These are phyloP conservation scores for Pyrus bretschneideri DNA, from an alignment of 306 rosid species.

Conservation along the genomic window DNA sequence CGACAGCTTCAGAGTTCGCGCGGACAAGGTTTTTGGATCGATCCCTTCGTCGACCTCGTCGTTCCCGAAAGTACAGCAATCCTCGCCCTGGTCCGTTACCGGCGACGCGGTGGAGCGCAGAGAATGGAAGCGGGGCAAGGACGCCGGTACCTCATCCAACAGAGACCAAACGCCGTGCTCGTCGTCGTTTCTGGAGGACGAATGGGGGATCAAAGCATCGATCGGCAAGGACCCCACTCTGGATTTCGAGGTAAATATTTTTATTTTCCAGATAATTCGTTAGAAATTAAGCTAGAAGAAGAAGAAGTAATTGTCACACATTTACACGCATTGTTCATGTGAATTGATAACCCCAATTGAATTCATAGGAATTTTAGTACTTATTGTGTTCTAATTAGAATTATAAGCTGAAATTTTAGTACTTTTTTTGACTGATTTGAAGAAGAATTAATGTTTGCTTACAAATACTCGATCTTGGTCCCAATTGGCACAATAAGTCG, in stretches of 20 bases:
- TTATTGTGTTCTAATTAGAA: background rate
- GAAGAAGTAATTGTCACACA: background rate
- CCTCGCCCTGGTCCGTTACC: constrained; percentile 30
- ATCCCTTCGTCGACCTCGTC: constrained; percentile 7
- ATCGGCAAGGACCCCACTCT: constrained; percentile 31
- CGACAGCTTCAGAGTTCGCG: constrained; percentile 24
- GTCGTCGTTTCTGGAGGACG: constrained; percentile 18
- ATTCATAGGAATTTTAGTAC: background rate
- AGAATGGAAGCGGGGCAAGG: constrained; percentile 23
- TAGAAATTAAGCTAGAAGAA: background rate
- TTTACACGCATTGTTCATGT: background rate
- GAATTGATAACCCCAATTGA: background rate
- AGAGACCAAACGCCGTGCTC: constrained; percentile 26
- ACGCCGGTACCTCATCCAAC: constrained; percentile 6
- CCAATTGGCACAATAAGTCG: background rate
- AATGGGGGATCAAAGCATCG: constrained; percentile 24
- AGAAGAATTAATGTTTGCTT: no score
- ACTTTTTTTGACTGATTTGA: background rate
- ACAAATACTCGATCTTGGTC: background rate
- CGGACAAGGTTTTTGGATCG: constrained; percentile 28
- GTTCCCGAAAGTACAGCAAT: background rate
- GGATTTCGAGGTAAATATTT: constrained; percentile 20
- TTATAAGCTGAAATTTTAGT: background rate
- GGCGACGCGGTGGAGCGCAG: constrained; percentile 27
- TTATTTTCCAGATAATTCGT: background rate